These are phyloP conservation scores for Adansonia grandidieri DNA, from an alignment of 441 rosid species.

Conservation along the genomic window DNA sequence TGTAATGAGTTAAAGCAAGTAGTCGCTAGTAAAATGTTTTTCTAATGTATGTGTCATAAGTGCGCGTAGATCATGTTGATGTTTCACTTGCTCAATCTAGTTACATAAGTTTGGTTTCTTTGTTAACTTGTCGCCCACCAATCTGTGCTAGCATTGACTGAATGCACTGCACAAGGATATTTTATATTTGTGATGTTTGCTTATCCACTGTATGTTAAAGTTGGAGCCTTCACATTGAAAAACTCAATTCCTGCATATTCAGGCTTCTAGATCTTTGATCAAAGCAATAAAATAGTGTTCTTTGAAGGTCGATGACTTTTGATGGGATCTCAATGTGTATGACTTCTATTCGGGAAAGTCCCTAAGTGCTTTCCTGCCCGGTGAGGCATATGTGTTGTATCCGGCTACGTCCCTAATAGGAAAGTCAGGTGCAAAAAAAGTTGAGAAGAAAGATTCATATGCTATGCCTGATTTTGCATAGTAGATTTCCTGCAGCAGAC, in stretches of 20 bases:
- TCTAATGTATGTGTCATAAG: neutral
- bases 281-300: neutral
- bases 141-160: neutral
- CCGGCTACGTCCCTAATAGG: too few relatives aligned
- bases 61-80: neutral
- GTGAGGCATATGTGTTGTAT: too few relatives aligned
- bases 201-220: neutral
- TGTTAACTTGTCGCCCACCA: neutral
- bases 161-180: neutral
- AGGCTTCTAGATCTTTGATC: neutral
- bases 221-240: neutral
- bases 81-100: neutral
- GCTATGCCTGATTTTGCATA: neutral
- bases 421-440: too few relatives aligned
- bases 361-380: too few relatives aligned
- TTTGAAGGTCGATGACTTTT: conserved; percentile 12
- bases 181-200: neutral
- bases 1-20: neutral
- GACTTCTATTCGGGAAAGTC: too few relatives aligned
- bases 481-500: neutral
- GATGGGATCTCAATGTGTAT: neutral
- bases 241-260: conserved; percentile 14
- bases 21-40: neutral
- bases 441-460: neutral
- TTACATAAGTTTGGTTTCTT: neutral